phyloP scores from a whole-genome alignment of 345 rosid genomes.

The Corchorus capsularis region DNA sequence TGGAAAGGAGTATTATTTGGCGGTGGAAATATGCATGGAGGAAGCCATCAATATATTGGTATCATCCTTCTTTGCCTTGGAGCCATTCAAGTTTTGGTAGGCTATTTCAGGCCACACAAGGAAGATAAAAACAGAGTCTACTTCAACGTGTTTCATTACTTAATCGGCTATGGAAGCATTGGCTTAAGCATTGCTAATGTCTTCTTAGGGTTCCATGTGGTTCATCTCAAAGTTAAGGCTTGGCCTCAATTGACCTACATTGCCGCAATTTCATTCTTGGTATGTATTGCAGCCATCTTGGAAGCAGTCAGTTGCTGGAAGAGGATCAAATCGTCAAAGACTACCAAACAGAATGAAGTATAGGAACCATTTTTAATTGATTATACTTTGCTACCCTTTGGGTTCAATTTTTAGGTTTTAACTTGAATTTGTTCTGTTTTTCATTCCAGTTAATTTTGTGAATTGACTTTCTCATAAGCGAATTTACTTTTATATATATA shows the following conservation, averaged over 20 bases:
- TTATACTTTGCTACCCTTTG: no score
- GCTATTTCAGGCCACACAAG: neutral
- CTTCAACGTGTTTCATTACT: neutral
- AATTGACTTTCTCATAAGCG: no score
- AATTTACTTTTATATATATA: no score
- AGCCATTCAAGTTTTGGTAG: neutral
- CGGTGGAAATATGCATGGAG: neutral
- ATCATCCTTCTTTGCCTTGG: neutral
- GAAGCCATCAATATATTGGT: neutral
- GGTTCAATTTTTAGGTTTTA: no score
- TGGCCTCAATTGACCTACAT: neutral
- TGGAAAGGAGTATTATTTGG: neutral
- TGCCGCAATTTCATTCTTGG: neutral
- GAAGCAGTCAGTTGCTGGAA: neutral
- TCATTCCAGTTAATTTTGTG: no score
- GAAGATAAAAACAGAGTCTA: neutral
- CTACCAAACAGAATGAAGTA: neutral
- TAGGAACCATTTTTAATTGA: neutral
- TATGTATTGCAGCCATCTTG: neutral
- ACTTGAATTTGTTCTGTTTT: no score
- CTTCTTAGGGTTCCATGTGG: conserved; percentile 1
- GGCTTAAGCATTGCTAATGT: conserved; percentile 7
- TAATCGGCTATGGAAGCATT: conserved; percentile 1
- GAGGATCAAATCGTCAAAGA: neutral
- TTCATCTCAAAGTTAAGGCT: neutral